Evolutionary conservation across 768 basidiomycete genomes (phyloP).

Genomic region (Mycena galericulata): DNA sequence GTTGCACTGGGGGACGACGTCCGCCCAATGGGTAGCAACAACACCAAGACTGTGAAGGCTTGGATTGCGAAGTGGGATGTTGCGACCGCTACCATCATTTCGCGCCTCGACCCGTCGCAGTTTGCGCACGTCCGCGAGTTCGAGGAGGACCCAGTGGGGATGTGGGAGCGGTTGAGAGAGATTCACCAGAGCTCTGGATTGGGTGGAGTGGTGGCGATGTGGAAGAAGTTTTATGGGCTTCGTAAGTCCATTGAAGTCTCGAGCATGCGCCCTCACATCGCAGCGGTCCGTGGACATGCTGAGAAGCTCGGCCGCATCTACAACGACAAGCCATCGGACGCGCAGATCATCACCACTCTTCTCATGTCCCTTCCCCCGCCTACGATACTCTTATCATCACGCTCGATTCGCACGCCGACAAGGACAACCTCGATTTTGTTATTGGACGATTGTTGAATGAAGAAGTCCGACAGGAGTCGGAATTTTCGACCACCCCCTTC

Average conservation of each 20-base stretch:
- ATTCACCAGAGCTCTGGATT: slow-evolving; percentile 6
- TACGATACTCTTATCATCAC: slow-evolving; percentile 23
- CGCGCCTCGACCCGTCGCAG: slow-evolving; percentile 16
- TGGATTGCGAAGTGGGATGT: slow-evolving; percentile 16
- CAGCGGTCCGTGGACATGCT: background rate
- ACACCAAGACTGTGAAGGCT: slow-evolving; percentile 23
- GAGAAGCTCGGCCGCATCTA: slow-evolving; percentile 19
- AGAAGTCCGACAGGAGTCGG: slow-evolving; percentile 12
- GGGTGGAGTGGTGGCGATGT: slow-evolving; percentile 12
- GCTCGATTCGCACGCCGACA: slow-evolving; percentile 8
- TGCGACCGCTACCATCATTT: slow-evolving; percentile 15
- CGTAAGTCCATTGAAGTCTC: background rate
- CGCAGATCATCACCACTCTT: slow-evolving; percentile 20
- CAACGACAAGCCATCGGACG: slow-evolving; percentile 23
- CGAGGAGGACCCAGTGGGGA: slow-evolving; percentile 20
- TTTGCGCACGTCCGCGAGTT: slow-evolving; percentile 18
- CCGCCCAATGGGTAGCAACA: slow-evolving; percentile 1
- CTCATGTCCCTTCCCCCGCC: slow-evolving; percentile 19
- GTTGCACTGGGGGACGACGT: background rate
- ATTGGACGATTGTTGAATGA: slow-evolving; percentile 14
- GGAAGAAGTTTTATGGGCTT: slow-evolving; percentile 12
- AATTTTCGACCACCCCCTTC: background rate
- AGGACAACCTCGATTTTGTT: slow-evolving; percentile 18
- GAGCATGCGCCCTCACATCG: slow-evolving; percentile 22
- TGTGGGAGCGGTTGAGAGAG: slow-evolving; percentile 21